Evolutionary conservation across 2,329 filamentous ascomycete genomes (phyloP), one percentile per base, ranked within the genome.

Genomic region (Clonostachys byssicola): DNA sequence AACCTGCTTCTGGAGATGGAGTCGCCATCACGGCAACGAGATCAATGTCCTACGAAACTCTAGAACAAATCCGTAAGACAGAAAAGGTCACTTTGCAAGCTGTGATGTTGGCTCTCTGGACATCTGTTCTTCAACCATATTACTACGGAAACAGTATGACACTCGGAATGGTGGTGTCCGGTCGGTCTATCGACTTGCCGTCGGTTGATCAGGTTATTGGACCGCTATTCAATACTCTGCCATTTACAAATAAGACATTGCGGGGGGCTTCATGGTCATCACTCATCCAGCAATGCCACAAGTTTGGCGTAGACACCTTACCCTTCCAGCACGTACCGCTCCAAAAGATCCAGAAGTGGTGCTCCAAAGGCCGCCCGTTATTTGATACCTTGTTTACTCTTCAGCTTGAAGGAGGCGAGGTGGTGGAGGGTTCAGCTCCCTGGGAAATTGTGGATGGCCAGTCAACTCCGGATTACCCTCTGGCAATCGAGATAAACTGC

Each of bases 171-270:
- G 77, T 96, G 12, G 77, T 89, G 0, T 94, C 91, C 7, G 92
- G 92, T 1, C 78, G 92, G 49, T 80, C 83, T 0, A 78, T 95
- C 5, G 80, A 88, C 40, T 67, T 90, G 12, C 75, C 85, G 8
- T 73, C 73, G 3, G 77, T 84, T 3, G 86, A 91, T 42, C 60
- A 73, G 18, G 80, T 88, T 1, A 78, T 94, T 40, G 92, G 92
- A 0, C 92, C 92, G 0, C 68, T 96, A 17, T 95, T 96, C 75
- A 96, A 96, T 60, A 96, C 91, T 0, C 71, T 96, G 2, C 90
- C 92, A 0, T 90, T 87, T 60, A 75, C 80, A 47, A 65, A 83
- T 34, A 59, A 68, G 6, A 53, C 77, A 13, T 51, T 65, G 7
- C 52, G 62, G 1, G 58, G 64, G 1, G 68, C 75, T 5, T 81